phyloP scores from a whole-genome alignment of 169 alveolate genomes.

The Cryptosporidium bovis region DNA sequence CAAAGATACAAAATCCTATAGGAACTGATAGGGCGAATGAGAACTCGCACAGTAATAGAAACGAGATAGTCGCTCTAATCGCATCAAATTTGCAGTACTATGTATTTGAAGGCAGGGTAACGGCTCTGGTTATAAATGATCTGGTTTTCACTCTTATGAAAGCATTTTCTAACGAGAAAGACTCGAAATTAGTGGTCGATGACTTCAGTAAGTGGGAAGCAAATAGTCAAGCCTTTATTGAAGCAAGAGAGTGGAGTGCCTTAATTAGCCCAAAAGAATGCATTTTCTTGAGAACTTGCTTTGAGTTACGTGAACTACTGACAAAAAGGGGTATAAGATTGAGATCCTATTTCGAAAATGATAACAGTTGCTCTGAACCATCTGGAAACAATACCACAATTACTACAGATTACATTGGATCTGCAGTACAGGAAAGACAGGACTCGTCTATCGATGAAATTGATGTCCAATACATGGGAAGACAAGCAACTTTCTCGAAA shows the following conservation, averaged over 20 bases:
- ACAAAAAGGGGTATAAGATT: constrained; percentile 39
- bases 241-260: constrained; percentile 73
- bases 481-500: constrained; percentile 23
- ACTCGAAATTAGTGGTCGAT: not conserved
- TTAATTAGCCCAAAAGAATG: constrained; percentile 68
- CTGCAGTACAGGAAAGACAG: constrained; percentile 1
- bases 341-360: constrained; percentile 47
- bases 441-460: constrained; percentile 54
- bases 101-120: constrained; percentile 49
- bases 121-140: constrained; percentile 32
- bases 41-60: constrained; percentile 2
- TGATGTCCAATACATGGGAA: constrained; percentile 30
- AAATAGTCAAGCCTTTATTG: constrained; percentile 60
- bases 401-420: not conserved
- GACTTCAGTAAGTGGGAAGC: constrained; percentile 10
- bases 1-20: constrained; percentile 12
- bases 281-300: constrained; percentile 57
- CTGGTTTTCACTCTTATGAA: constrained; percentile 59
- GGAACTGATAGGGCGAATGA: constrained; percentile 10
- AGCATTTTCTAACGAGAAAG: constrained; percentile 23
- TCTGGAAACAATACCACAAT: not conserved
- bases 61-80: constrained; percentile 18
- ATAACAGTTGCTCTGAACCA: not conserved
- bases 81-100: constrained; percentile 64
- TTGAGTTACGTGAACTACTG: constrained; percentile 53